These are phyloP conservation scores for Echites panduratus DNA, from an alignment of 257 asterid species.

Conservation along the genomic window DNA sequence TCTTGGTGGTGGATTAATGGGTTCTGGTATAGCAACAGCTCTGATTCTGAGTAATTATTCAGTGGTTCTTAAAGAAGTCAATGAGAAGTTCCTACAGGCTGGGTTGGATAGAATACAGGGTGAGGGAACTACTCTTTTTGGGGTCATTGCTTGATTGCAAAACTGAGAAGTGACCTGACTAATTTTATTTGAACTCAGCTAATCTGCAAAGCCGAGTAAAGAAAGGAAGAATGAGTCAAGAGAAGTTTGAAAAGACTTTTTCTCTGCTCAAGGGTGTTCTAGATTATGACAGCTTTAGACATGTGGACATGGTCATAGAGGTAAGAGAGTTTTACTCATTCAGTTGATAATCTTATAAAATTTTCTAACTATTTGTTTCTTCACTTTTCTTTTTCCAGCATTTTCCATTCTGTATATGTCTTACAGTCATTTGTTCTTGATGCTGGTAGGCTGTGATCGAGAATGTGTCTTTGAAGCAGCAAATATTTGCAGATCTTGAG, in stretches of 20 bases:
- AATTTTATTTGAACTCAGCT: constrained; percentile 33
- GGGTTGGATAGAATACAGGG: constrained; percentile 86
- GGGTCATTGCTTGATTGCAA: neutral
- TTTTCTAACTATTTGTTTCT: neutral
- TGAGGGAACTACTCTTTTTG: constrained; percentile 33
- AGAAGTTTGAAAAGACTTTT: constrained; percentile 63
- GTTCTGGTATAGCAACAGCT: constrained; percentile 94
- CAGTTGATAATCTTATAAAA: neutral
- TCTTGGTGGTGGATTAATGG: constrained; percentile 98
- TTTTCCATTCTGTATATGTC: neutral
- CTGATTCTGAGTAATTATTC: constrained; percentile 59
- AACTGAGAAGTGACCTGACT: constrained; percentile 3
- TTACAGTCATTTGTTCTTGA: neutral
- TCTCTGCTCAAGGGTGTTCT: constrained; percentile 71
- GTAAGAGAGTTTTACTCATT: constrained; percentile 29
- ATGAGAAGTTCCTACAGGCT: constrained; percentile 70
- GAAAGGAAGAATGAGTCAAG: constrained; percentile 78
- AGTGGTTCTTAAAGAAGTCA: constrained; percentile 86
- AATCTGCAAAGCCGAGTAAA: constrained; percentile 75
- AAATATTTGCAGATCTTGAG: constrained; percentile 80
- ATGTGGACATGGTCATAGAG: constrained; percentile 96
- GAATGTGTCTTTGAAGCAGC: constrained; percentile 80
- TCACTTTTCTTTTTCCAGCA: neutral
- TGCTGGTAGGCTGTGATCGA: constrained; percentile 74
- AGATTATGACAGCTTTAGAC: constrained; percentile 84